These are phyloP conservation scores for Talaromyces marneffei DNA, from an alignment of 2,329 filamentous ascomycete genomes.

Conservation along the genomic window DNA sequence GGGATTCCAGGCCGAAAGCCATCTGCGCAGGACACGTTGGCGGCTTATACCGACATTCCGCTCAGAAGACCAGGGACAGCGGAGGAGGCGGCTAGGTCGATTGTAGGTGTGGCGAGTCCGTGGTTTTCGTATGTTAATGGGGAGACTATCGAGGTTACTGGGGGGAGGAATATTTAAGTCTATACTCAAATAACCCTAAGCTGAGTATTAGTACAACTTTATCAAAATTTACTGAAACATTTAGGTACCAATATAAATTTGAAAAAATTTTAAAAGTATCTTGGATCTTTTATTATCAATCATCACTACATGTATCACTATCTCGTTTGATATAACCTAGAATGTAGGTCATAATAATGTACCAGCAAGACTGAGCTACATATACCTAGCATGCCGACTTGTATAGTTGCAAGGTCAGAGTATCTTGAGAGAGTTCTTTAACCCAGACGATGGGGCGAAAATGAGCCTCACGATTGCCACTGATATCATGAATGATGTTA, in stretches of 20 bases:
- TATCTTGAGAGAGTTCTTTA: neutral
- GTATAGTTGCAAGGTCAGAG: neutral
- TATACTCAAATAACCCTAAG: neutral
- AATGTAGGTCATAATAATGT: too few species aligned
- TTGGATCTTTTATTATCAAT: neutral
- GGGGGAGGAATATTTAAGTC: slow-evolving; percentile 60
- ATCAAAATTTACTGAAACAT: too few species aligned
- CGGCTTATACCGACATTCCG: slow-evolving; percentile 63
- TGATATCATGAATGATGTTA: neutral
- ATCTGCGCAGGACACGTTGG: slow-evolving; percentile 24
- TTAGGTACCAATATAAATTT: neutral
- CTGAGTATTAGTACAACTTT: neutral
- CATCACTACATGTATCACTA: neutral
- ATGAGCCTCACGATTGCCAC: neutral
- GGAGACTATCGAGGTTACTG: slow-evolving; percentile 81
- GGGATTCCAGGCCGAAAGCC: slow-evolving; percentile 57
- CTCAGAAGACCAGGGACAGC: slow-evolving; percentile 70
- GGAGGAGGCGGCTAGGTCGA: slow-evolving; percentile 70
- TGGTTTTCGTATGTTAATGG: slow-evolving; percentile 79
- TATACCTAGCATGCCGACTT: neutral
- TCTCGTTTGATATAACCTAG: too few species aligned
- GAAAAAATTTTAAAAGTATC: too few species aligned
- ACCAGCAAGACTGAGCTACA: neutral
- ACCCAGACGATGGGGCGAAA: neutral
- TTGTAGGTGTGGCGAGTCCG: slow-evolving; percentile 74